These are phyloP conservation scores for Aspergillus quadrilineatus DNA, from an alignment of 2,329 filamentous ascomycete genomes.

Conservation along the genomic window DNA sequence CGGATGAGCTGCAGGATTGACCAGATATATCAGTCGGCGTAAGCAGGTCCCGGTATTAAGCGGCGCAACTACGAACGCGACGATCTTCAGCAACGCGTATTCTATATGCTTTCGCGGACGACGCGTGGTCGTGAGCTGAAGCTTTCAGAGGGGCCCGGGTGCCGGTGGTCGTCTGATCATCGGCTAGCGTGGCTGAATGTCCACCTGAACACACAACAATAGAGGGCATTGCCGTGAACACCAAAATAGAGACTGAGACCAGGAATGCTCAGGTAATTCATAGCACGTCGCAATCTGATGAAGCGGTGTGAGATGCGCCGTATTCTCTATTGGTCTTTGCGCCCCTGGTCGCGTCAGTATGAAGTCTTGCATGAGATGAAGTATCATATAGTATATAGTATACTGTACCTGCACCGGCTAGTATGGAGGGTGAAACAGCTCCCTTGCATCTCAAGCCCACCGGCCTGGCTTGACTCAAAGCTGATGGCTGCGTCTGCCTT, in stretches of 20 bases:
- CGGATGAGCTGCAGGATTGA: not conserved
- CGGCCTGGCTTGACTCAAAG: not conserved
- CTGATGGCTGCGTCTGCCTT: constrained; percentile 2
- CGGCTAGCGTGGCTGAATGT: not conserved
- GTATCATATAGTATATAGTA: too few species aligned
- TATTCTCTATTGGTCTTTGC: not conserved
- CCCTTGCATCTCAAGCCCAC: not conserved
- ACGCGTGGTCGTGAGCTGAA: not conserved
- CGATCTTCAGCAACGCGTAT: not conserved
- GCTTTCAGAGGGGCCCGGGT: not conserved
- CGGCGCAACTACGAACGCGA: not conserved
- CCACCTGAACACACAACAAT: not conserved
- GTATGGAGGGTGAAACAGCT: not conserved
- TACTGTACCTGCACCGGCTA: not conserved
- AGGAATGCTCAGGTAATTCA: not conserved
- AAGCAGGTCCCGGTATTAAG: not conserved
- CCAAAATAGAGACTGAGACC: not conserved
- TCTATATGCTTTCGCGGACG: not conserved
- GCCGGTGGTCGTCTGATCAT: not conserved
- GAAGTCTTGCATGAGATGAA: too few species aligned
- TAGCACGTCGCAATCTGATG: not conserved
- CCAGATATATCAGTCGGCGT: not conserved
- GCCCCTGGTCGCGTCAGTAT: not conserved
- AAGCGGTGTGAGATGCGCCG: not conserved
- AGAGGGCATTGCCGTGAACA: not conserved